Conservation (phyloP, 2,329 filamentous ascomycete species). For the Gnomoniopsis smithogilvyi region DNA sequence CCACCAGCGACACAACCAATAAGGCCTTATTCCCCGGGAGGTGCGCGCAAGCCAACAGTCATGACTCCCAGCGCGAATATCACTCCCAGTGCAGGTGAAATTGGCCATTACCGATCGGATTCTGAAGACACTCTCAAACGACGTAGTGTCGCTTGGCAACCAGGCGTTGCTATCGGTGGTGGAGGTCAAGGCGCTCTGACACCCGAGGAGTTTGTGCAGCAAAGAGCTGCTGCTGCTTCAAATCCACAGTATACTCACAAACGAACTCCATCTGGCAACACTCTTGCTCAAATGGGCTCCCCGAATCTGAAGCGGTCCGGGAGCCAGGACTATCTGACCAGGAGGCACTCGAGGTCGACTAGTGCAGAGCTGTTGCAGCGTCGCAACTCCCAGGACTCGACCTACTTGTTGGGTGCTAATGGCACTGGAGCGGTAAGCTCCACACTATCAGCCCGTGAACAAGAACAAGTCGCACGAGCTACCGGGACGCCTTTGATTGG, state of each 20-base stretch:
- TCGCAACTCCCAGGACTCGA: constrained; percentile 59
- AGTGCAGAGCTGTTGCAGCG: constrained; percentile 47
- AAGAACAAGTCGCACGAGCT: constrained; percentile 80
- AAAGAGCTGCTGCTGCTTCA: constrained; percentile 60
- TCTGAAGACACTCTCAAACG: constrained; percentile 50
- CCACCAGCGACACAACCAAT: constrained; percentile 20
- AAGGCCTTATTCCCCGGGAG: constrained; percentile 31
- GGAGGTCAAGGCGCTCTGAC: constrained; percentile 54
- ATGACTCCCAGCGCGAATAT: constrained; percentile 19
- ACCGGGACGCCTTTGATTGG: constrained; percentile 75
- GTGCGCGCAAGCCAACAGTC: constrained; percentile 19
- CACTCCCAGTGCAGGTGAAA: constrained; percentile 21
- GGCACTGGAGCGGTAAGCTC: constrained; percentile 37
- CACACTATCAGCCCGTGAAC: constrained; percentile 79
- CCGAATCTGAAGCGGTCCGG: constrained; percentile 39
- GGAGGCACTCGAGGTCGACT: constrained; percentile 40
- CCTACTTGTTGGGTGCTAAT: constrained; percentile 47
- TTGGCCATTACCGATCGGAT: constrained; percentile 41
- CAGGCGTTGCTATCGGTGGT: constrained; percentile 54
- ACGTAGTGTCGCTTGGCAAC: constrained; percentile 76
- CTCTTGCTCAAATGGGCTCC: constrained; percentile 37
- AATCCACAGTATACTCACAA: constrained; percentile 56
- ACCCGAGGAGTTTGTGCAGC: constrained; percentile 80
- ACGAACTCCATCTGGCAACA: constrained; percentile 54
- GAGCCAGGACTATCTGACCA: constrained; percentile 37